phyloP scores from a whole-genome alignment of 2,329 filamentous ascomycete species.

The Didymellaceae sp. region DNA sequence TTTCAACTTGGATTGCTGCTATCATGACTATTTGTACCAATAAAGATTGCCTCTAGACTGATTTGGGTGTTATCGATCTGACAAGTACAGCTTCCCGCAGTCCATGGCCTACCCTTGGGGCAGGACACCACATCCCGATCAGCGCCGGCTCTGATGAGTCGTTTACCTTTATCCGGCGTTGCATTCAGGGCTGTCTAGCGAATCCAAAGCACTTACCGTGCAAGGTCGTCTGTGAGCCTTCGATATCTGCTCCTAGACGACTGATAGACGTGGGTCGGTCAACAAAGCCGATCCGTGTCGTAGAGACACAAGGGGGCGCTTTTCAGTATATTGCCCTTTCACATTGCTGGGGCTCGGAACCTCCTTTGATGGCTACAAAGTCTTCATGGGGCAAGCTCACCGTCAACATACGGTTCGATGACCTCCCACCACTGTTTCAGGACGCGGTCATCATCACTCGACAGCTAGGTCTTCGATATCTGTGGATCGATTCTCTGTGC shows the following conservation, averaged over 20 bases:
- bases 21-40: background rate
- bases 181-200: conserved; percentile 42
- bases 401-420: conserved; percentile 35
- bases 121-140: conserved; percentile 36
- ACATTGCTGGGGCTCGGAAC: conserved; percentile 42
- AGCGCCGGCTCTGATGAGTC: conserved; percentile 43
- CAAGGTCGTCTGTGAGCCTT: conserved; percentile 24
- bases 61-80: background rate
- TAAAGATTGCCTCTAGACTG: background rate
- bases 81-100: conserved; percentile 29
- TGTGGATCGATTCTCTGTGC: conserved; percentile 47
- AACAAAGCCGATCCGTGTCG: conserved; percentile 37
- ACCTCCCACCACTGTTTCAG: conserved; percentile 34
- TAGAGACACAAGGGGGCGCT: conserved; percentile 38
- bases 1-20: background rate
- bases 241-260: conserved; percentile 34
- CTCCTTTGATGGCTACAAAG: conserved; percentile 36
- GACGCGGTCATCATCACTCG: conserved; percentile 43
- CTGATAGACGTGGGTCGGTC: conserved; percentile 42
- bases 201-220: conserved; percentile 41
- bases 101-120: conserved; percentile 42
- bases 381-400: conserved; percentile 35
- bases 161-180: conserved; percentile 41
- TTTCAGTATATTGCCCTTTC: conserved; percentile 41
- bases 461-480: conserved; percentile 40